Evolutionary conservation across 2,329 filamentous ascomycete species (phyloP).

Genomic region (Sphaerulina populicola): DNA sequence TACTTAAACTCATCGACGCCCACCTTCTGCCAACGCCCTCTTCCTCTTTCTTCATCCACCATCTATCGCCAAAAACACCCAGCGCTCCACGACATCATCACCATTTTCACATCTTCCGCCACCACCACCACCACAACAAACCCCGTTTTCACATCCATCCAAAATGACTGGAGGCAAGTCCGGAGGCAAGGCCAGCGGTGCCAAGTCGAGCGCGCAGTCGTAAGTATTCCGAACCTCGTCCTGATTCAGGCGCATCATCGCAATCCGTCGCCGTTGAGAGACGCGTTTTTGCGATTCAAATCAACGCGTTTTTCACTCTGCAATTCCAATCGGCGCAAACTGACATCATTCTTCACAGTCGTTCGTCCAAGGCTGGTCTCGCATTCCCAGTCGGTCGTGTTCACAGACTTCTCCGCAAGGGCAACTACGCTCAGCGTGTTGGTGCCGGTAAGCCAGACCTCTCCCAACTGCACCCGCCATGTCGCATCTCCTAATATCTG

Average conservation of each 20-base stretch:
- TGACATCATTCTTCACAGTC: conserved; percentile 51
- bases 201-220: conserved; percentile 96
- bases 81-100: conserved; percentile 20
- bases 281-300: conserved; percentile 38
- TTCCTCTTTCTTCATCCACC: conserved; percentile 33
- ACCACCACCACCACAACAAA: conserved; percentile 15
- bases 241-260: conserved; percentile 12
- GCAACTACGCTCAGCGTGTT: conserved; percentile 99
- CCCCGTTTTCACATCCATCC: conserved; percentile 42
- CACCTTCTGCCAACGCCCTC: conserved; percentile 17
- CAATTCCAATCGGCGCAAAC: conserved; percentile 27
- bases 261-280: conserved; percentile 25
- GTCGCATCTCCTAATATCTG: conserved; percentile 15
- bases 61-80: conserved; percentile 27
- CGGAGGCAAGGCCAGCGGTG: conserved; percentile 97
- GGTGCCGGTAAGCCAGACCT: conserved; percentile 63
- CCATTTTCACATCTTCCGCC: no score
- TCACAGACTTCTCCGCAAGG: conserved; percentile 96
- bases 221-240: conserved; percentile 52
- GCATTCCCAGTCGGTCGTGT: conserved; percentile 99
- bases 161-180: conserved; percentile 99
- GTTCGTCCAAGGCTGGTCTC: conserved; percentile 98
- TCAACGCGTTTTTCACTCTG: conserved; percentile 26
- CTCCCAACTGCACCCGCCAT: conserved; percentile 2
- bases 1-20: conserved; percentile 15